Conservation (phyloP, 805 yeast genomes). For the Lipomyces mesembrius region DNA sequence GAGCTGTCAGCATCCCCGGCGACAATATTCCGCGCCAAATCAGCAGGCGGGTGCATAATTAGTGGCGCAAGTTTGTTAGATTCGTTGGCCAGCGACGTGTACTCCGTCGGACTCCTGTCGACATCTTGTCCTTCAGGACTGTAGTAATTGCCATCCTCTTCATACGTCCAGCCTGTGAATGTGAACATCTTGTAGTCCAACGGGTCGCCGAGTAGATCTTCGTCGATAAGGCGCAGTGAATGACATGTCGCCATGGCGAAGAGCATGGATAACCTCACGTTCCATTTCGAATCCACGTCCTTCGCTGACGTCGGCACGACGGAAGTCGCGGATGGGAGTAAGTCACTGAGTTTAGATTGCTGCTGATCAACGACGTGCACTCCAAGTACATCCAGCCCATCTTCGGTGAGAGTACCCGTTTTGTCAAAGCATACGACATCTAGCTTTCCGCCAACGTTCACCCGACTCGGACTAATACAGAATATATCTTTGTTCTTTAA, state of each 20-base stretch:
- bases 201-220: constrained; percentile 89
- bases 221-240: constrained; percentile 78
- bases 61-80: constrained; percentile 54
- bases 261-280: constrained; percentile 44
- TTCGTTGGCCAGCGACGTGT: constrained; percentile 48
- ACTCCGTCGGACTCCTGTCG: constrained; percentile 49
- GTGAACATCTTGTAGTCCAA: constrained; percentile 91
- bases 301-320: constrained; percentile 24
- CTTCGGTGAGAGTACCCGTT: constrained; percentile 97
- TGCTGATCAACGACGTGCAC: constrained; percentile 50
- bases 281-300: constrained; percentile 12
- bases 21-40: constrained; percentile 34
- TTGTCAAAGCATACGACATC: constrained; percentile 93
- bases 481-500: constrained; percentile 70
- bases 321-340: constrained; percentile 13
- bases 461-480: constrained; percentile 92
- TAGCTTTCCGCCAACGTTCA: constrained; percentile 93
- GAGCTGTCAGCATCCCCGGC: constrained; percentile 42
- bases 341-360: constrained; percentile 15
- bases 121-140: constrained; percentile 42
- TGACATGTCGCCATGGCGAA: constrained; percentile 79
- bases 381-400: constrained; percentile 85
- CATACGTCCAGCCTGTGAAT: constrained; percentile 76
- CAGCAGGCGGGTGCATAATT: constrained; percentile 44
- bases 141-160: constrained; percentile 60